A percentile compares a stretch with the other conserved stretches of the same genome.
phyloP scores from a whole-genome alignment of 179 eudicot genomes.

The Beta macrorhiza region DNA sequence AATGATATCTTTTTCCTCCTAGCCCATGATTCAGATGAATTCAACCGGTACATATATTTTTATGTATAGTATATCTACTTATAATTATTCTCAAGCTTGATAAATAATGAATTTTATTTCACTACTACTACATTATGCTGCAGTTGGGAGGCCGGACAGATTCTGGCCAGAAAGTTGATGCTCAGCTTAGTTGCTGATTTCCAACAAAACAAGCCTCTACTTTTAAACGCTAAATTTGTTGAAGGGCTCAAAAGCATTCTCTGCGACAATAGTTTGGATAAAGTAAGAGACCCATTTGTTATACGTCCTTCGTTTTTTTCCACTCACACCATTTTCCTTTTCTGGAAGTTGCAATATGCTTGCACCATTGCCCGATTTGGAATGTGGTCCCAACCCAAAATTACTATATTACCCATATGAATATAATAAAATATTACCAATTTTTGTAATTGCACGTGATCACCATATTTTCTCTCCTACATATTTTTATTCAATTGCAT shows the following conservation, averaged over 20 bases:
- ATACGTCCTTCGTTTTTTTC: not conserved
- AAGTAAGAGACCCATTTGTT: conserved; percentile 41
- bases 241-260: conserved; percentile 81
- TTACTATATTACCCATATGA: no score
- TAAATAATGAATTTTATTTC: not conserved
- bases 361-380: not conserved
- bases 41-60: conserved; percentile 63
- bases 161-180: conserved; percentile 86
- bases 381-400: not conserved
- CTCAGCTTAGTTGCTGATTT: conserved; percentile 74
- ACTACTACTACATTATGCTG: not conserved
- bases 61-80: not conserved
- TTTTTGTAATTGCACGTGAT: not conserved
- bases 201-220: conserved; percentile 77
- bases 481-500: not conserved
- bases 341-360: not conserved
- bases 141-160: conserved; percentile 99
- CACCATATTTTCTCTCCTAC: not conserved
- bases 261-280: conserved; percentile 67
- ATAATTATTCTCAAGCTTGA: not conserved
- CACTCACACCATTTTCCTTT: no score
- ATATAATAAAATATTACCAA: not conserved
- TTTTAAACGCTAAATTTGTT: conserved; percentile 67
- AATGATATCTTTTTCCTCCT: conserved; percentile 83
- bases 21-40: conserved; percentile 95